Base-by-base conservation (phyloP, 257 asterid genomes). In the Solanum piurae region DNA sequence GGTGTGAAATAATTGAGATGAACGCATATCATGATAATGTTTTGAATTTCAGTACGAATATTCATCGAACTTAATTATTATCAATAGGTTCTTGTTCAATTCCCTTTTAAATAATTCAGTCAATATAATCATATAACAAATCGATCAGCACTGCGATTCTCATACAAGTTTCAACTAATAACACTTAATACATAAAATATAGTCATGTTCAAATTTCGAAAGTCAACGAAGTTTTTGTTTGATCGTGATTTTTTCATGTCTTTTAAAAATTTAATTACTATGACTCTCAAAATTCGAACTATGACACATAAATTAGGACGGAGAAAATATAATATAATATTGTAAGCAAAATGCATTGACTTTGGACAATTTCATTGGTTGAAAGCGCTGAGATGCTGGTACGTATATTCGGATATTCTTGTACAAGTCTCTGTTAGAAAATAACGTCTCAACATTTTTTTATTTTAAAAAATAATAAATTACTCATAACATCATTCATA, bases 141-240 rank as follows among this genome's bases (percentile, higher is more conserved):
- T 44, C 52, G 52, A 79, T 23, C 89, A 90, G 75, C 91, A 89
- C 34, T n/a, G 23, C 21, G 71, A 75, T 62, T 84, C 85, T 89
- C 89, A 86, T 37, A 21, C 14, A 37, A 37, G 23, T 2, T 76
- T 76, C 60, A 40, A 76, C 60, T 76, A n/a, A 27, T 14, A 12
- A 7, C 23, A 69, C 76, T 69, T 68, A 1, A 27, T 68, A 68
- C 36, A 25, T 66, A 25, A 66, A 68, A 68, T 27, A 68, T 12
- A 12, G 4, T 68, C 9, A 2, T 27, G 5, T 68, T 31, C 1
- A 2, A 2, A 69, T 31, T 31, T 69, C n/a, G 6, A 69, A 1
- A 31, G 11, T 14, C 1, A 14, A 13, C 0, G 0, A 69, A 29
- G 3, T 14, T 31, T 69, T 69, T 14, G 3, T 69, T 68, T 69